A percentile compares a stretch with the other conserved stretches of the same genome.
phyloP scores from a whole-genome alignment of 805 yeast genomes.

The Wickerhamiella dianesei region DNA sequence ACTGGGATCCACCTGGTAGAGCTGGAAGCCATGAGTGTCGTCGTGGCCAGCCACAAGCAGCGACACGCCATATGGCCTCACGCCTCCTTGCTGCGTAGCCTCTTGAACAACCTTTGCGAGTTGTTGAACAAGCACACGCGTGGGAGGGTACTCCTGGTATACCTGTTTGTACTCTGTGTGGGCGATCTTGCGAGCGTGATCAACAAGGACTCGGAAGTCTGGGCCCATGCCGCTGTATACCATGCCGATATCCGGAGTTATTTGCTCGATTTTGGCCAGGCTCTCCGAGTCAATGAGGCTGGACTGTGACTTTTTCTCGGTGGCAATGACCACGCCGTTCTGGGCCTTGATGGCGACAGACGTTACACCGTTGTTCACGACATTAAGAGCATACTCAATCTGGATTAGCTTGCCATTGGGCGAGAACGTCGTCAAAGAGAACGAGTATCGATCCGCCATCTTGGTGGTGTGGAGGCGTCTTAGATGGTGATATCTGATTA shows the following conservation, averaged over 20 bases:
- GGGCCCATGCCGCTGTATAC: slow-evolving; percentile 99
- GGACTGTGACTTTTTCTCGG: slow-evolving; percentile 83
- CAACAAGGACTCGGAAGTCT: slow-evolving; percentile 87
- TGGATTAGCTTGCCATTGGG: slow-evolving; percentile 97
- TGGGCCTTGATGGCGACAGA: slow-evolving; percentile 89
- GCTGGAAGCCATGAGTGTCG: slow-evolving; percentile 56
- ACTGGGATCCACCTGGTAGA: slow-evolving; percentile 96
- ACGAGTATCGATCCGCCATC: slow-evolving; percentile 98
- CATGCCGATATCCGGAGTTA: slow-evolving; percentile 94
- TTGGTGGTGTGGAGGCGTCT: background rate
- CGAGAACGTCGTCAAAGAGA: slow-evolving; percentile 92
- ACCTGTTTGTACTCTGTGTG: slow-evolving; percentile 86
- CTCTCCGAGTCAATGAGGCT: slow-evolving; percentile 62
- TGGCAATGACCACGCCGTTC: slow-evolving; percentile 91
- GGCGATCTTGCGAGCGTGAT: slow-evolving; percentile 83
- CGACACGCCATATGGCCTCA: slow-evolving; percentile 97
- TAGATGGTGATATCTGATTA: too few relatives aligned
- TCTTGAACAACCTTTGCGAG: slow-evolving; percentile 96
- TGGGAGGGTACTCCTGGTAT: slow-evolving; percentile 95
- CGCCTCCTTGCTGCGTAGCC: slow-evolving; percentile 97
- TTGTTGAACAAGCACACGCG: slow-evolving; percentile 83
- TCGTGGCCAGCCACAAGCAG: slow-evolving; percentile 90
- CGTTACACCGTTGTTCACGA: slow-evolving; percentile 96
- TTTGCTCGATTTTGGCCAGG: slow-evolving; percentile 59
- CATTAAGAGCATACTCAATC: slow-evolving; percentile 93